Percentiles rank a stretch among this genome's conserved stretches.
Conservation (phyloP, 345 rosid genomes). For the Microcos paniculata region DNA sequence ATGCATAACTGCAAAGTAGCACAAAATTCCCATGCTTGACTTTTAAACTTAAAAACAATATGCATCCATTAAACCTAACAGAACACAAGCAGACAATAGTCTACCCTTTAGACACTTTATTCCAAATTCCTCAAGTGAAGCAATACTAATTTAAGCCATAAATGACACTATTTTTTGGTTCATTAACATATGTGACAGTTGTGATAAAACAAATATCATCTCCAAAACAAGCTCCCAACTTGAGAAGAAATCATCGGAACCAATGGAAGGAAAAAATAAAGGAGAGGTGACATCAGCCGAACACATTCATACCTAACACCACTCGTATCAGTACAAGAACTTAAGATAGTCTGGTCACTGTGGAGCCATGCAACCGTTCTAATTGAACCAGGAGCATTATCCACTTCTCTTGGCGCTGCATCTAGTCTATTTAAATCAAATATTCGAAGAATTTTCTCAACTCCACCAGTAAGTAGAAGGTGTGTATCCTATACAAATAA, state of each 20-base stretch:
- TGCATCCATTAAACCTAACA: background rate
- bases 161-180: background rate
- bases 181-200: background rate
- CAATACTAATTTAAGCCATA: background rate
- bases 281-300: background rate
- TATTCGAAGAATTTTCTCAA: slow-evolving; percentile 89
- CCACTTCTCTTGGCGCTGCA: slow-evolving; percentile 85
- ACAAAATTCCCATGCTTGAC: background rate
- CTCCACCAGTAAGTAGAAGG: slow-evolving; percentile 82
- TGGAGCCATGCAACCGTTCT: slow-evolving; percentile 98
- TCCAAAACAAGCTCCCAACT: background rate
- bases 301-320: slow-evolving; percentile 68
- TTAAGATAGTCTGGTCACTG: slow-evolving; percentile 84
- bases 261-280: background rate
- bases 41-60: slow-evolving; percentile 5
- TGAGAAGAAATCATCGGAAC: background rate
- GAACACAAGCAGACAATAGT: background rate
- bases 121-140: background rate
- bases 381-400: slow-evolving; percentile 77
- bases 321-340: slow-evolving; percentile 86
- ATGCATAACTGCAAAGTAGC: background rate
- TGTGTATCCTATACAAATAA: slow-evolving; percentile 63
- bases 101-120: background rate
- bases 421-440: slow-evolving; percentile 85
- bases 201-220: background rate